phyloP scores from a whole-genome alignment of 2,329 filamentous ascomycete species.

The Macrophomina phaseolina region DNA sequence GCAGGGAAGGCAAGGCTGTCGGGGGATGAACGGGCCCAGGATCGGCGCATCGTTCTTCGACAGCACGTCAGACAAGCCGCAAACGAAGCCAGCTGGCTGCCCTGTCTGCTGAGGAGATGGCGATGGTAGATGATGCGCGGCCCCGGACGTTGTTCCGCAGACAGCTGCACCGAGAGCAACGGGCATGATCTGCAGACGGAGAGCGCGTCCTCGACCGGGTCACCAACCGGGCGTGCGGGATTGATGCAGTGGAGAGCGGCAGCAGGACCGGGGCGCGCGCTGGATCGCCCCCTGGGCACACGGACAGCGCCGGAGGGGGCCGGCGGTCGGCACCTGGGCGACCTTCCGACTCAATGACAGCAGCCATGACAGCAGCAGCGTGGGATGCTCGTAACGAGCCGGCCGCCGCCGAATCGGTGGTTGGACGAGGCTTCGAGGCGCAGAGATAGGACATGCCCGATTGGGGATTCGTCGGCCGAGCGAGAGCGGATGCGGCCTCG shows the following conservation, averaged over 20 bases:
- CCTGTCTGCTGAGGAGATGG: too few species aligned
- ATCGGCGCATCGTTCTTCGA: too few species aligned
- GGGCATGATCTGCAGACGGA: background rate
- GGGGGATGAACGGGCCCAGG: too few species aligned
- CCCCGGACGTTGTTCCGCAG: background rate
- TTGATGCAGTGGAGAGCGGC: conserved; percentile 8
- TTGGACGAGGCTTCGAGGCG: background rate
- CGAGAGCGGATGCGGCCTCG: background rate
- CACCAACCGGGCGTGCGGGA: conserved; percentile 2
- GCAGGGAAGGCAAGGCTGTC: background rate
- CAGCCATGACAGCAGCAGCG: background rate
- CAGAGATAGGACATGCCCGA: background rate
- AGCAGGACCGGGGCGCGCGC: background rate
- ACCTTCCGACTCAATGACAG: background rate
- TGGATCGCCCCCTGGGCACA: background rate
- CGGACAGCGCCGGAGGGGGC: background rate
- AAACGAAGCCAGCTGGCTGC: too few species aligned
- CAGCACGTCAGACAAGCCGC: too few species aligned
- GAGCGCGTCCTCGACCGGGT: background rate
- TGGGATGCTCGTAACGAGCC: background rate
- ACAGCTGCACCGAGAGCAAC: conserved; percentile 1
- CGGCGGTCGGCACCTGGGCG: conserved; percentile 10
- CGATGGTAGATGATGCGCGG: background rate
- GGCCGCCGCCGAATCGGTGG: background rate
- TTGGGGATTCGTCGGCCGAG: background rate